Base-by-base conservation (phyloP, 495 filamentous ascomycete species). In the Daldinia childiae region DNA sequence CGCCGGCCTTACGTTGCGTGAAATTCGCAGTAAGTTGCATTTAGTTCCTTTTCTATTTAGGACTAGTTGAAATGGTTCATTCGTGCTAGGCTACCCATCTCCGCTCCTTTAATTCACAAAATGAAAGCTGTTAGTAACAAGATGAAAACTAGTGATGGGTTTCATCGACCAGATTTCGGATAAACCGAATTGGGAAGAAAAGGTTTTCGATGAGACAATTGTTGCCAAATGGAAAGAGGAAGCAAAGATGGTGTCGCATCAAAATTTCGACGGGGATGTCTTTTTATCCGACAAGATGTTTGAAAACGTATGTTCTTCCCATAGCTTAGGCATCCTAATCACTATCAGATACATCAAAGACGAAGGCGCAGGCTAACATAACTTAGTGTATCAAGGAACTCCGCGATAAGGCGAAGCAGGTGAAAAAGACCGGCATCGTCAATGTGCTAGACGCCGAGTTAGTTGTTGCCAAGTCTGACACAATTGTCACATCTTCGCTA, bases 121-220 rank as follows among this genome's bases (percentile, higher is more conserved):
- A 51, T 12, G 7, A 51, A 26, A 26, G 19, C 26, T 5, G 3
- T 51, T 21, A 5, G 12, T 51, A 51, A 51, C 45, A 21, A 36
- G 17, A 58, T 8, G 26, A 8, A 38, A 36, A 17, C 12, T 59
- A 59, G 57, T 83, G 79, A 71, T 81, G 43, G 50, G 65, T 3
- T 75, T 82, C 41, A 69, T 81, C 45, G 68, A 76, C 30, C 21
- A 73, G 17, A 64, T 81, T 39, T 81, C 78, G 4, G 79, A 82
- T 69, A 85, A 85, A 62, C 77, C 79, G 6, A 77, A 82, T 24
- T 89, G 85, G 87, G 80, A 86, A 58, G 72, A 75, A 15, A 86
- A 89, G 69, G 82, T 89, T 62, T 87, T 86, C 43, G 81, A 90
- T 67, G 79, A 85, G 3, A 48, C 57, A 2, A 82, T 81, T 41